Base-by-base conservation (phyloP, 176 grass and related monocot genomes). In the Hyparrhenia diplandra region DNA sequence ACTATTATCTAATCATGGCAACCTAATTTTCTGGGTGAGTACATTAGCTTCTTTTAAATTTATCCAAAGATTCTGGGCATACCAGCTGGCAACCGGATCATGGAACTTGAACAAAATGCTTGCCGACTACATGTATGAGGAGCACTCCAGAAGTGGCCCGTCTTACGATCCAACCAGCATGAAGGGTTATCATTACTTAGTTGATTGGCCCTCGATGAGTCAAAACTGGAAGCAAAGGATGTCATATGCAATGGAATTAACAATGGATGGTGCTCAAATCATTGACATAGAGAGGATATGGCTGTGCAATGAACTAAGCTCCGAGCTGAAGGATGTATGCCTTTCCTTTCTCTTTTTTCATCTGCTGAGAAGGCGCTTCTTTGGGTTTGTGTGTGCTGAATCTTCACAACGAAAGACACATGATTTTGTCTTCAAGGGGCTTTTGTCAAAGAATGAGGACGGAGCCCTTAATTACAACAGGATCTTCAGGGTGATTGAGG, bases 321-420 rank as follows among this genome's bases (percentile, higher is more conserved):
- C 10, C 9, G 65, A 78, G 21, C 6, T 85, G 0, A 85, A 79
- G 83, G 67, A 79, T 64, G 25, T n/a, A 16, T 79, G 75, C 30
- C 83, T 85, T 64, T 85, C 83, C 17, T n/a, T 79, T 85, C 75
- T 79, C 75, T 23, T 85, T 30, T 85, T 72, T 4, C 66, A 72
- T 39, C 31, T 79, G 21, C 10, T 85, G 30, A 62, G 55, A 39
- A 63, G 75, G 83, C 83, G 75, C n/a, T 78, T 64, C 31, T 85
- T 85, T 71, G 83, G 75, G 30, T 85, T 78, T 10, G 2, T 2
- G 0, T 79, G 29, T 14, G 65, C 10, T 0, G 83, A 85, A 47
- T 71, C 66, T 32, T 46, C 66, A 8, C 41, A 30, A 0, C 13
- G 21, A 3, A 85, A 69, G 67, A 28, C 75, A 10, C 75, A 71